Base-by-base conservation (phyloP, 2,329 filamentous ascomycete species). In the Thelonectria blattea region DNA sequence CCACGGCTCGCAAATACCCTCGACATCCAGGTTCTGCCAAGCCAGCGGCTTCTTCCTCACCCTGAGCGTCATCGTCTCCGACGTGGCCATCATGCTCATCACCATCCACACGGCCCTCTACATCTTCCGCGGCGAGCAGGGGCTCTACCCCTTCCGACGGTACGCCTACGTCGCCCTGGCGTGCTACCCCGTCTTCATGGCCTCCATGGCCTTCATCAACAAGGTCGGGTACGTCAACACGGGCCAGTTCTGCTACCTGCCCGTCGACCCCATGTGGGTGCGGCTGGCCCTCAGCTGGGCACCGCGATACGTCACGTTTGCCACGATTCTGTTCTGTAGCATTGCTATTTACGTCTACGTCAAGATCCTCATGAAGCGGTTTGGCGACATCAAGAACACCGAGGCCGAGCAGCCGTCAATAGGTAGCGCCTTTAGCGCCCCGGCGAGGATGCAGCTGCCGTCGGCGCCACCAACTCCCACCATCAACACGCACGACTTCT, bases 101-200 rank as follows among this genome's bases (percentile, higher is more conserved):
- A 88, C 90, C 17, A 71, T 92, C 9, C 91, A 94, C 71, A 90
- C 88, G 51, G 86, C 85, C 3, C 76, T 92, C 11, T 91, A 90
- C 73, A 88, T 94, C 53, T 88, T 92, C 65, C 82, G 83, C 20
- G 76, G 77, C 14, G 82, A 85, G 2, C 85, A 87, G 47, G 90
- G 90, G 0, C 80, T 94, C 0, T 91, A 91, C 71, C 86, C 85
- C 2, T 89, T 88, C 64, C 85, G 90, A 4, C 78, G 83, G 18
- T 77, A 79, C 22, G 85, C 90, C 5, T 90, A 89, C 64, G 70
- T 75, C 15, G 68, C 80, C 30, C 90, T 86, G 73, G 71, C 87
- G 15, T 62, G 85, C 1, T 74, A 90, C 5, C 89, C 91, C 0
- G 64, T 85, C 1, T 46, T 88, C 10, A 81, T 88, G 70, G 85